Percentiles rank a stretch among this genome's conserved stretches.
Evolutionary conservation across 345 rosid species (phyloP).

Genomic region (Populus pruinosa): DNA sequence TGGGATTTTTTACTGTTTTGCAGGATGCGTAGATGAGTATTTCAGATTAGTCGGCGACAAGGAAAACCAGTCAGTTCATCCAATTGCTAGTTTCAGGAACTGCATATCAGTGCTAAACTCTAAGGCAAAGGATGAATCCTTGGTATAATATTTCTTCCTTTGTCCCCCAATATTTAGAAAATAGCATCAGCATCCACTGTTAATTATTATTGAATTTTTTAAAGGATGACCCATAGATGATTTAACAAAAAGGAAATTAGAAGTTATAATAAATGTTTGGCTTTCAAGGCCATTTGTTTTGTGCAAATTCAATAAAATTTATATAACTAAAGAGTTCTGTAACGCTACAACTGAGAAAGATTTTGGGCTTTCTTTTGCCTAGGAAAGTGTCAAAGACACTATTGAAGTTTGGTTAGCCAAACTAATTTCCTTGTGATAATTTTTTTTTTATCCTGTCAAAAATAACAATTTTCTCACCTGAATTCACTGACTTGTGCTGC

Average conservation of each 20-base stretch:
- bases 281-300: no score
- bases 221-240: no score
- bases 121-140: conserved; percentile 54
- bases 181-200: not conserved
- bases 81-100: conserved; percentile 14
- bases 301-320: not conserved
- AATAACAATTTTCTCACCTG: no score
- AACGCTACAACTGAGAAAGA: not conserved
- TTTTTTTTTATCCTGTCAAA: no score
- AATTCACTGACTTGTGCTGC: no score
- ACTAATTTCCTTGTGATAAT: no score
- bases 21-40: conserved; percentile 47
- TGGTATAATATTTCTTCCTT: conserved; percentile 36
- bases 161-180: not conserved
- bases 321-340: not conserved
- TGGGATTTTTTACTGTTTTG: not conserved
- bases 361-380: no score
- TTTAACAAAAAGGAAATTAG: no score
- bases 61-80: conserved; percentile 18
- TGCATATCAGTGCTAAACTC: conserved; percentile 51
- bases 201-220: not conserved
- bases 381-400: no score
- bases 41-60: conserved; percentile 23
- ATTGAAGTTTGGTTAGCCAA: no score
- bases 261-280: no score